Percentiles rank a stretch among this genome's conserved stretches.
Conservation (phyloP, 179 eudicot species). For the Beta macrorhiza region DNA sequence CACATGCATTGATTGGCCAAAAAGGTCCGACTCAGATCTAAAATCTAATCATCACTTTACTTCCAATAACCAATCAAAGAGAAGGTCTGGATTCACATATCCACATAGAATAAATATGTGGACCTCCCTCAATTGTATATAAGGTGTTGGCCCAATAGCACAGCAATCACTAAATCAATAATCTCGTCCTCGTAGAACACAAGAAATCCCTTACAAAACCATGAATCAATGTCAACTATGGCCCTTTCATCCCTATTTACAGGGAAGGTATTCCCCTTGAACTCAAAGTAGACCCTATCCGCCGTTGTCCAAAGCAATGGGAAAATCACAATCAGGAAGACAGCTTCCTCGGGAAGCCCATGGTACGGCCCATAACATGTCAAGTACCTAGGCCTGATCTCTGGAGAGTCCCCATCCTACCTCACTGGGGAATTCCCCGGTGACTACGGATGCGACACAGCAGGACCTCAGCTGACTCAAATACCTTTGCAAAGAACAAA, state of each 20-base stretch:
- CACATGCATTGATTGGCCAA: background rate
- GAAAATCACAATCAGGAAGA: constrained; percentile 12
- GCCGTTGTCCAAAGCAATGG: constrained; percentile 10
- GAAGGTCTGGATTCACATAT: background rate
- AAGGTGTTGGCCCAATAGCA: background rate
- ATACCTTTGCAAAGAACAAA: constrained; percentile 13
- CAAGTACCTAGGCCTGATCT: constrained; percentile 20
- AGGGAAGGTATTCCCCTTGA: constrained; percentile 16
- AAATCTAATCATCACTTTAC: constrained; percentile 9
- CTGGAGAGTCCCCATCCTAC: constrained; percentile 17
- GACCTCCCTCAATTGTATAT: constrained; percentile 8
- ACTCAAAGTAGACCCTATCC: constrained; percentile 10
- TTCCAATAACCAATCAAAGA: constrained; percentile 3
- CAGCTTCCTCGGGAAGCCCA: constrained; percentile 17
- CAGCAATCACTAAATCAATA: constrained; percentile 1
- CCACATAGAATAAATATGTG: constrained; percentile 19
- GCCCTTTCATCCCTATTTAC: constrained; percentile 17
- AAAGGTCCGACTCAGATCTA: background rate
- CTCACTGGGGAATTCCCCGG: constrained; percentile 21
- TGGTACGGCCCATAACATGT: constrained; percentile 15
- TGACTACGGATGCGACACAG: constrained; percentile 17
- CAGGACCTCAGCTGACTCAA: constrained; percentile 12
- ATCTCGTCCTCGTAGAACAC: background rate
- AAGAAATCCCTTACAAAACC: constrained; percentile 2
- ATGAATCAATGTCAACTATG: constrained; percentile 18